phyloP scores from a whole-genome alignment of 805 yeast species.

The Saccharomycopsis capsularis region DNA sequence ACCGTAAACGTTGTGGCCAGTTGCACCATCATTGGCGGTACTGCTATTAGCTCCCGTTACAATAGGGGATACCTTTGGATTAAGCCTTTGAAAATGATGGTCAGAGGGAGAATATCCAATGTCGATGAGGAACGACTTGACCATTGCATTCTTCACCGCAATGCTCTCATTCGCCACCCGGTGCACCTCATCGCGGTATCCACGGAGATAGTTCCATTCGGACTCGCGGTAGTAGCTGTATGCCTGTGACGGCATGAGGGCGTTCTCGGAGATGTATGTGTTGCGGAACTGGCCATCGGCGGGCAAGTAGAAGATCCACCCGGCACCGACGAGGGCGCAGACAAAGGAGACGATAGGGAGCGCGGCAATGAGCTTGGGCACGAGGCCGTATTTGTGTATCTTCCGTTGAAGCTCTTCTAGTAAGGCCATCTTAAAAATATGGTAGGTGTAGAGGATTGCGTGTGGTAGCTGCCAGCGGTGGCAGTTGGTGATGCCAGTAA shows the following conservation, averaged over 20 bases:
- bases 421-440: constrained; percentile 35
- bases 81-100: constrained; percentile 35
- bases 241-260: constrained; percentile 95
- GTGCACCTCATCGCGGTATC: constrained; percentile 58
- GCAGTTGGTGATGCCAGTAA: background rate
- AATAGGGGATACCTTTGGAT: constrained; percentile 24
- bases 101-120: constrained; percentile 63
- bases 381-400: constrained; percentile 37
- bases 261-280: constrained; percentile 92
- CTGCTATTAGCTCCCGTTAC: constrained; percentile 23
- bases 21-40: constrained; percentile 27
- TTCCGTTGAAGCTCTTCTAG: constrained; percentile 39
- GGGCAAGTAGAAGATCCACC: constrained; percentile 62
- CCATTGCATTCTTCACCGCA: constrained; percentile 36
- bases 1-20: constrained; percentile 58
- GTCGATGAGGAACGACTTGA: constrained; percentile 56
- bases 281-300: constrained; percentile 71
- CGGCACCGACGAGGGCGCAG: constrained; percentile 40
- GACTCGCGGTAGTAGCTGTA: constrained; percentile 85
- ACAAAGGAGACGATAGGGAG: constrained; percentile 40
- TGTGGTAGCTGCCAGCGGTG: background rate
- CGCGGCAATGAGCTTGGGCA: constrained; percentile 38
- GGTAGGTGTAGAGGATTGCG: background rate
- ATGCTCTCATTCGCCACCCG: constrained; percentile 29
- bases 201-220: constrained; percentile 90